phyloP scores from a whole-genome alignment of 2,329 filamentous ascomycete species.

The Diaporthe caulivora region DNA sequence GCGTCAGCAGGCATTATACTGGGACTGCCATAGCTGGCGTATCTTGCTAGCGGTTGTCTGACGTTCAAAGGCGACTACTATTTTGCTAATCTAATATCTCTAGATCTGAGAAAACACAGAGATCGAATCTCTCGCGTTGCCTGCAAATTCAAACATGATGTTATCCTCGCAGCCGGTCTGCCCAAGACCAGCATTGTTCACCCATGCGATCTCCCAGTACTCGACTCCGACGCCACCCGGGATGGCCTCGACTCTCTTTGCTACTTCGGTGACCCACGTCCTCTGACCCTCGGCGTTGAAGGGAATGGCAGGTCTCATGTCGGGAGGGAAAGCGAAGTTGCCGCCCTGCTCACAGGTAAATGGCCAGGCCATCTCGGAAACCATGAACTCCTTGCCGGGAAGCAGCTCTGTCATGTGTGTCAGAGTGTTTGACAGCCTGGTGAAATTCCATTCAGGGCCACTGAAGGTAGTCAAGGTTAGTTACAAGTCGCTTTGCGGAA shows the following conservation, averaged over 20 bases:
- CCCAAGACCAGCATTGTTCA: conserved; percentile 73
- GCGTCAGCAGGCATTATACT: no score
- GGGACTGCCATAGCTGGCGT: no score
- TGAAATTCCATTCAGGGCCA: conserved; percentile 26
- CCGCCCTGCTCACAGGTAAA: conserved; percentile 69
- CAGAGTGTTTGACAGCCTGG: background rate
- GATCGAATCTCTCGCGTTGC: conserved; percentile 4
- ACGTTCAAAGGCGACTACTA: background rate
- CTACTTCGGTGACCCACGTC: conserved; percentile 71
- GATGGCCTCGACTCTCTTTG: conserved; percentile 65
- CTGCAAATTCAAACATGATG: conserved; percentile 14
- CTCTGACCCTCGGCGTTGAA: conserved; percentile 73
- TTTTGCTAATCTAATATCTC: background rate
- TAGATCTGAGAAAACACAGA: conserved; percentile 13
- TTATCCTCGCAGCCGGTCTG: conserved; percentile 14
- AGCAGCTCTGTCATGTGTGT: conserved; percentile 15
- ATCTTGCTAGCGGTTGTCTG: background rate
- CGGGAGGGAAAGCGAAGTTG: conserved; percentile 68
- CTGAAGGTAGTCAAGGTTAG: background rate
- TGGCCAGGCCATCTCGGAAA: conserved; percentile 80
- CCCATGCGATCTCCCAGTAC: conserved; percentile 82
- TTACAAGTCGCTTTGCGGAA: background rate
- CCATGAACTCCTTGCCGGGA: conserved; percentile 70
- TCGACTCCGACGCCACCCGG: conserved; percentile 71
- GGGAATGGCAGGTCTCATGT: conserved; percentile 67